Conservation (phyloP, 176 grass and related monocot species). For the Raddia guianensis region DNA sequence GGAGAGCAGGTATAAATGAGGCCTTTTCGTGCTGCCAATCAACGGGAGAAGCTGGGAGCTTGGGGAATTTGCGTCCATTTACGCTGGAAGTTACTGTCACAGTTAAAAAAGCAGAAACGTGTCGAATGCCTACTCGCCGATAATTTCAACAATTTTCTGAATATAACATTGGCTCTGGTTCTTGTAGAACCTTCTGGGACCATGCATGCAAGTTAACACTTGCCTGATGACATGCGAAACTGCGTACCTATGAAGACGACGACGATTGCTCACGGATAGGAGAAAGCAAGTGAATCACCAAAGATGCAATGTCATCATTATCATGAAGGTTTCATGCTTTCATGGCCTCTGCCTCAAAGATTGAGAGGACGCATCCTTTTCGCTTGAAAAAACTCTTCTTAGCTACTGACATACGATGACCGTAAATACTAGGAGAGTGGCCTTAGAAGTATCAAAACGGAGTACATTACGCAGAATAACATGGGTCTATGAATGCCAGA, state of each 20-base stretch:
- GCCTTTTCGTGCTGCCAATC: not conserved
- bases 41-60: not conserved
- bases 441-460: not conserved
- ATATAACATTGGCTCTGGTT: too few species aligned
- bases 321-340: constrained; percentile 15
- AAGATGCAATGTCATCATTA: not conserved
- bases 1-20: not conserved
- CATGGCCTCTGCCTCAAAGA: not conserved
- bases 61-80: not conserved
- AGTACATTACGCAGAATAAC: not conserved
- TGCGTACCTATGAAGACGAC: not conserved
- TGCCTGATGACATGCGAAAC: not conserved
- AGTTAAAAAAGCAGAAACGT: not conserved
- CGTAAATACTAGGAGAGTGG: not conserved
- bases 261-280: not conserved
- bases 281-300: not conserved
- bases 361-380: not conserved
- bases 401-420: not conserved
- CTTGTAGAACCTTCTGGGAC: not conserved
- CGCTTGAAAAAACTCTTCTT: too few species aligned
- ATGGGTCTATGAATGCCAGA: not conserved
- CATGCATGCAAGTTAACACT: not conserved
- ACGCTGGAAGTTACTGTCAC: not conserved
- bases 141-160: too few species aligned
- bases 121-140: too few species aligned